These are phyloP conservation scores for Berkeleyomyces rouxiae DNA, from an alignment of 2,329 filamentous ascomycete genomes.

Conservation along the genomic window DNA sequence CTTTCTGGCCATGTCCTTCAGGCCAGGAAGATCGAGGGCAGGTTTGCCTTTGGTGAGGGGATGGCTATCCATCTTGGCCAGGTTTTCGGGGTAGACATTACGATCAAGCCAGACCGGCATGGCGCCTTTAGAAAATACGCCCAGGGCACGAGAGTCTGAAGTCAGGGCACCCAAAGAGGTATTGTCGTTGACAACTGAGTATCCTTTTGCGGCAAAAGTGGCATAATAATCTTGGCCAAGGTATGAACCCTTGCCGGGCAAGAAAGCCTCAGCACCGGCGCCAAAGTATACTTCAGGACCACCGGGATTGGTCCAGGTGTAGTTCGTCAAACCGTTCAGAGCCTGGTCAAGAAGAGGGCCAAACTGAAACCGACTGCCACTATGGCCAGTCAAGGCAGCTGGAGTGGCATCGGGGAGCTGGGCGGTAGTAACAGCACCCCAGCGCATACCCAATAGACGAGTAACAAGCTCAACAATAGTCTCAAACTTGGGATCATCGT, in stretches of 20 bases:
- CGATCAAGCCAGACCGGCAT: slow-evolving; percentile 77
- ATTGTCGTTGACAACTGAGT: slow-evolving; percentile 57
- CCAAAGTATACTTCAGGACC: slow-evolving; percentile 73
- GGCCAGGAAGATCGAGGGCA: slow-evolving; percentile 60
- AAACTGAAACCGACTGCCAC: slow-evolving; percentile 50
- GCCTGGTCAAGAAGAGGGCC: slow-evolving; percentile 59
- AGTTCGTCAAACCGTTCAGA: slow-evolving; percentile 60
- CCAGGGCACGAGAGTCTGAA: slow-evolving; percentile 48
- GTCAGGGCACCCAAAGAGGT: slow-evolving; percentile 45
- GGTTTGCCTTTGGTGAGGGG: slow-evolving; percentile 47
- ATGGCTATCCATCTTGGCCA: slow-evolving; percentile 47
- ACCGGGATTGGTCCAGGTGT: slow-evolving; percentile 59
- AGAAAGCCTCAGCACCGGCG: slow-evolving; percentile 68
- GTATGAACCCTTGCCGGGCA: slow-evolving; percentile 46
- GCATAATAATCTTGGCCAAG: slow-evolving; percentile 63
- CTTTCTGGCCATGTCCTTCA: slow-evolving; percentile 83
- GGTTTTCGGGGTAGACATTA: slow-evolving; percentile 60
- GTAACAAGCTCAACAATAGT: slow-evolving; percentile 64
- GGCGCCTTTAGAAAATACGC: slow-evolving; percentile 59
- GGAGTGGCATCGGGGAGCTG: slow-evolving; percentile 70
- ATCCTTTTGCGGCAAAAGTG: slow-evolving; percentile 55
- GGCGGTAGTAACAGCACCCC: slow-evolving; percentile 61
- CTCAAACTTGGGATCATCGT: slow-evolving; percentile 77
- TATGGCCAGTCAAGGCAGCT: slow-evolving; percentile 57
- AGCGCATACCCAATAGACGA: slow-evolving; percentile 45